A percentile compares a stretch with the other conserved stretches of the same genome.
Conservation (phyloP, 2,329 filamentous ascomycete genomes). For the Botrytis aclada region DNA sequence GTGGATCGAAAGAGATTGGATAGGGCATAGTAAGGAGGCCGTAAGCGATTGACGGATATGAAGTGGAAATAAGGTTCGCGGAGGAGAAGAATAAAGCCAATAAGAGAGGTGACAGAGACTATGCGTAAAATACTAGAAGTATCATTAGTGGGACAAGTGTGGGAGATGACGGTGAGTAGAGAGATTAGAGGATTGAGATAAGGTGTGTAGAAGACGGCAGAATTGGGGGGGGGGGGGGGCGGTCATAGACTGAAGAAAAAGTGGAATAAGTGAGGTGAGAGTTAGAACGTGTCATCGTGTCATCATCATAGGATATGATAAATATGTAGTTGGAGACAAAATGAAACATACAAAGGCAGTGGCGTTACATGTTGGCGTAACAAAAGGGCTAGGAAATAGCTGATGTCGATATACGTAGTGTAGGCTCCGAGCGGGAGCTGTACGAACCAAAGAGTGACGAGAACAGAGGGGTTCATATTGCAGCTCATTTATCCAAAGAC, state of each 20-base stretch:
- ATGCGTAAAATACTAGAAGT: background rate
- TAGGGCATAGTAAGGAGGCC: background rate
- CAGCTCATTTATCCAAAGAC: background rate
- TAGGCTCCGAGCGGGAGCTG: background rate
- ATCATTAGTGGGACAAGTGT: background rate
- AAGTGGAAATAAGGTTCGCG: background rate
- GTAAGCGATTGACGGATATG: background rate
- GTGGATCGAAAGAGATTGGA: slow-evolving; percentile 1
- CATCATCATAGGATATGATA: background rate
- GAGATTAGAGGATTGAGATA: background rate
- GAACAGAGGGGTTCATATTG: background rate
- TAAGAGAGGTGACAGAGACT: background rate
- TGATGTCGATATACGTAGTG: background rate
- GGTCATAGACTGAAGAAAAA: background rate
- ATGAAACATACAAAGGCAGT: background rate
- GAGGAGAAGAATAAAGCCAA: background rate
- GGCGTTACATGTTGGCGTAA: background rate
- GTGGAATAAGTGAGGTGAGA: background rate
- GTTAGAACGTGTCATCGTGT: background rate
- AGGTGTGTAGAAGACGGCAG: background rate
- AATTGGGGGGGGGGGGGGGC: no score
- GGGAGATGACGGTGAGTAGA: background rate
- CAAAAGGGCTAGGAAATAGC: background rate
- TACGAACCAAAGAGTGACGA: background rate
- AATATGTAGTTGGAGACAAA: background rate